A percentile compares a stretch with the other conserved stretches of the same genome.
phyloP scores from a whole-genome alignment of 1,139 yeast species.

The Yamadazyma sp. region DNA sequence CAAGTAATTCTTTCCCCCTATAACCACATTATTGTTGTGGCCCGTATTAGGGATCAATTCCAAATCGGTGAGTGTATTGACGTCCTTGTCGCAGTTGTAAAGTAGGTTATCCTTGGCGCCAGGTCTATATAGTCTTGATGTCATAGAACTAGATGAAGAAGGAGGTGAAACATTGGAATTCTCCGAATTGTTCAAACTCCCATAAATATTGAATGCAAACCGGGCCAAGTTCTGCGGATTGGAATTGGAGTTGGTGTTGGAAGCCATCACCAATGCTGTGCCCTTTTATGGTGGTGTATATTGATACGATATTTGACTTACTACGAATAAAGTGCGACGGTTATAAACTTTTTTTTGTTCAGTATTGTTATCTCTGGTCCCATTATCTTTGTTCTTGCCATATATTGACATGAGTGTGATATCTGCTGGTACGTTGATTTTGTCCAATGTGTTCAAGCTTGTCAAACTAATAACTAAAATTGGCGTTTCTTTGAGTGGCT shows the following conservation, averaged over 20 bases:
- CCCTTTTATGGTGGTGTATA: no score
- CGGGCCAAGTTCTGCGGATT: conserved; percentile 28
- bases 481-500: conserved; percentile 35
- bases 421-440: conserved; percentile 11
- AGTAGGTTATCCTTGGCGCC: conserved; percentile 16
- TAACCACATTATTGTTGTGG: conserved; percentile 42
- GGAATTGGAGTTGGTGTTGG: conserved; percentile 1
- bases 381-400: neutral
- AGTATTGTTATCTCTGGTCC: conserved; percentile 7
- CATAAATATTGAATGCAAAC: conserved; percentile 37
- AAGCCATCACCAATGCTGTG: neutral
- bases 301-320: no score
- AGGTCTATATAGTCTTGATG: conserved; percentile 10
- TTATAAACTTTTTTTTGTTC: conserved; percentile 9
- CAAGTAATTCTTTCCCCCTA: conserved; percentile 61
- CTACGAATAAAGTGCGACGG: no score
- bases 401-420: conserved; percentile 10
- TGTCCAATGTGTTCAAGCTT: conserved; percentile 12
- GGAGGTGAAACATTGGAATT: conserved; percentile 15
- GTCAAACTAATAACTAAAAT: conserved; percentile 25
- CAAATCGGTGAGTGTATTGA: conserved; percentile 28
- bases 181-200: conserved; percentile 20
- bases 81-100: conserved; percentile 31
- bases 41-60: conserved; percentile 16
- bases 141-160: conserved; percentile 20